Evolutionary conservation across 768 basidiomycete species (phyloP).

Genomic region (Nevesoporus exiguus): DNA sequence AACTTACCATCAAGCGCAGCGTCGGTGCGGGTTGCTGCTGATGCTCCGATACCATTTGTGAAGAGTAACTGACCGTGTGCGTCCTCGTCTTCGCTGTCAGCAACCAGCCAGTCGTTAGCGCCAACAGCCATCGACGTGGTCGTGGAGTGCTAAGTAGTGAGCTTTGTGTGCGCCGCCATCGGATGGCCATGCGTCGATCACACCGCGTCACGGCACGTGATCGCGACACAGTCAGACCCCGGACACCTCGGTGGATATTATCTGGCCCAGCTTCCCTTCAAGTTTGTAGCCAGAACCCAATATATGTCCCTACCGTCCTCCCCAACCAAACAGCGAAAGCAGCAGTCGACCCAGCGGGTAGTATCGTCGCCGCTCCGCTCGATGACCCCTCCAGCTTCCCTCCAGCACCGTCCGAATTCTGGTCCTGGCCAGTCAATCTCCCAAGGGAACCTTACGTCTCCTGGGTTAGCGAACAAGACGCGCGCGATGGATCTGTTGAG

Average conservation of each 20-base stretch:
- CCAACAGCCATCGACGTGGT: constrained; percentile 11
- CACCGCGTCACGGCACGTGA: constrained; percentile 24
- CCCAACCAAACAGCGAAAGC: constrained; percentile 17
- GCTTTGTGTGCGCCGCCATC: background rate
- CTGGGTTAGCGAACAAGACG: constrained; percentile 40
- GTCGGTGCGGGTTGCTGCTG: background rate
- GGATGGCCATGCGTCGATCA: background rate
- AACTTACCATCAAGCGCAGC: constrained; percentile 9
- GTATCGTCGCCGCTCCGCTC: constrained; percentile 47
- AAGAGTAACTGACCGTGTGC: background rate
- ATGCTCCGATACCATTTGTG: background rate
- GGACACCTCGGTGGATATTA: background rate
- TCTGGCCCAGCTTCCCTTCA: too few relatives aligned
- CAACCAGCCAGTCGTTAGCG: constrained; percentile 42
- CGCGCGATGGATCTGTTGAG: constrained; percentile 74
- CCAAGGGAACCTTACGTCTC: constrained; percentile 24
- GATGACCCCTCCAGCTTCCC: constrained; percentile 31
- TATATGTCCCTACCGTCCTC: constrained; percentile 17
- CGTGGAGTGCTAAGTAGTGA: background rate
- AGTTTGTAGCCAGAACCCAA: background rate
- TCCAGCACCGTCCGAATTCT: constrained; percentile 15
- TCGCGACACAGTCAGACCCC: constrained; percentile 10
- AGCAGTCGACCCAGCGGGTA: constrained; percentile 32
- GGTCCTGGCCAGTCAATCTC: constrained; percentile 22
- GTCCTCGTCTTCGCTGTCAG: constrained; percentile 46